Base-by-base conservation (phyloP, 179 eudicot species). In the Amaranthus tricolor region DNA sequence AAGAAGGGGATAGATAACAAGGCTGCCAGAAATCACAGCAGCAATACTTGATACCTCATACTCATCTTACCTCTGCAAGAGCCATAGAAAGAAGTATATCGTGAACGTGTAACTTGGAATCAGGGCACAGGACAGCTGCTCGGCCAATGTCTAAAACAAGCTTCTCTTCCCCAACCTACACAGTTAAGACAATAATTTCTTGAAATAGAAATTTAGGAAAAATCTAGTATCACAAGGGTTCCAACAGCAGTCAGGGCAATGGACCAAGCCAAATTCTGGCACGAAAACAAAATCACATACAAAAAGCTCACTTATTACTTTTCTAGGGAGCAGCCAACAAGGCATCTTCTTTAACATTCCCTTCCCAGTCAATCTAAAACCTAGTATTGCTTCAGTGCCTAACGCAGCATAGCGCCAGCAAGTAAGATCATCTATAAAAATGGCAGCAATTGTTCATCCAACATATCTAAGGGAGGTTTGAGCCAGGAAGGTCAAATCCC, bases 41-140 rank as follows among this genome's bases (percentile, higher is more conserved):
- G 74, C 58, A 63, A 71, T 63, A 20, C 79, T 79, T 62, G 71
- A 79, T 75, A 82, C 76, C 75, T 73, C 79, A 31, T 62, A 72
- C 76, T 80, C 72, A 70, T 68, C 90, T 87, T 89, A 96, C 99
- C 96, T 93, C 98, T 71, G 98, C 97, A 75, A 96, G 92, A 40
- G 97, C 98, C 99, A 96, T 96, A 15, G 97, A 89, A 58, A 96
- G 86, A 82, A 89, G 92, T 77, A 96, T 76, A 86, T 96, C 98
- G 78, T 93, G 99, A 77, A 80, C 74, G 83, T 84, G 89, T 72
- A 88, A 89, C 79, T 89, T 86, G 74, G 92, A 80, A 79, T 89
- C 89, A 68, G 92, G 85, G 81, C 84, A 91, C 77, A 86, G 84
- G 55, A 96, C 86, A 54, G 89, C 88, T 71, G 87, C 86, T 75